Evolutionary conservation across 148 eudicot genomes (phyloP).

Genomic region (Rhododendron vialii): DNA sequence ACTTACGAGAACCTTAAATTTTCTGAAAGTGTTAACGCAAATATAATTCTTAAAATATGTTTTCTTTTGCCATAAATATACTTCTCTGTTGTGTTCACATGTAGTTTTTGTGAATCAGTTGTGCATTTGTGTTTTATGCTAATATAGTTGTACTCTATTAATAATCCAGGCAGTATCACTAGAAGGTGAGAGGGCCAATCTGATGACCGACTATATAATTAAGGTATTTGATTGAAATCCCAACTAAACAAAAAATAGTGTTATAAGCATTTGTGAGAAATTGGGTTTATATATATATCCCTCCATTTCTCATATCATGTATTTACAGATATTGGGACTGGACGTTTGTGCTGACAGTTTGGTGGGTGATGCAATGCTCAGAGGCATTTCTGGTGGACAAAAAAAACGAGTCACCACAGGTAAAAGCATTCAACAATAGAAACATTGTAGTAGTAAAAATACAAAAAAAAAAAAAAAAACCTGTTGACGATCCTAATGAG

Average conservation of each 20-base stretch:
- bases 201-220: slow-evolving; percentile 13
- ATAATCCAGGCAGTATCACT: slow-evolving; percentile 13
- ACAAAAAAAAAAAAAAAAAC: too few species aligned
- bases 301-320: neutral
- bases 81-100: too few species aligned
- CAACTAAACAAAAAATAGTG: neutral
- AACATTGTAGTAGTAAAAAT: neutral
- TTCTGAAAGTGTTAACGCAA: neutral
- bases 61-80: neutral
- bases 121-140: neutral
- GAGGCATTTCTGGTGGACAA: slow-evolving; percentile 69
- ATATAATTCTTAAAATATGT: too few species aligned
- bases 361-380: slow-evolving; percentile 56
- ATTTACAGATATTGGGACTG: slow-evolving; percentile 50
- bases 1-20: neutral
- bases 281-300: neutral
- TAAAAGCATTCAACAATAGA: slow-evolving; percentile 3
- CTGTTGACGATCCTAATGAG: neutral
- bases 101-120: neutral
- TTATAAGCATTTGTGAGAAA: neutral
- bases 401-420: slow-evolving; percentile 62
- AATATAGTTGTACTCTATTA: neutral
- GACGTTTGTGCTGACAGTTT: slow-evolving; percentile 63
- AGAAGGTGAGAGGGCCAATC: slow-evolving; percentile 12
- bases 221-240: neutral